These are phyloP conservation scores for Tylopilus cervinicoccineus DNA, from an alignment of 768 basidiomycete genomes.

Conservation along the genomic window DNA sequence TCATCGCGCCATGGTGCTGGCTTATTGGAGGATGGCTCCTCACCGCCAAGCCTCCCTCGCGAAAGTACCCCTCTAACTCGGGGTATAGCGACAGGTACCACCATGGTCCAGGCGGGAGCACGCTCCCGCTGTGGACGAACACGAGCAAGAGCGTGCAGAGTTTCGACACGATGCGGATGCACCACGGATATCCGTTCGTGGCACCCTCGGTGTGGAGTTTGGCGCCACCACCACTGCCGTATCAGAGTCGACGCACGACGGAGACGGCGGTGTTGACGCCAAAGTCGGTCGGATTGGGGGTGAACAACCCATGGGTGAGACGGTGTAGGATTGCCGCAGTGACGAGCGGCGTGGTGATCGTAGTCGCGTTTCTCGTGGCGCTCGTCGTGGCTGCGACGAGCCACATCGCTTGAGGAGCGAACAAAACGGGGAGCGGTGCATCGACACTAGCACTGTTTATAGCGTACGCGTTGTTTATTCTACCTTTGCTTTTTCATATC, in stretches of 20 bases:
- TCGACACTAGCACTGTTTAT: background rate
- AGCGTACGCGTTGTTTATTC: background rate
- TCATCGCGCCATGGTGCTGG: conserved; percentile 71
- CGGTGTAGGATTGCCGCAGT: conserved; percentile 59
- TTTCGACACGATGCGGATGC: conserved; percentile 43
- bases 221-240: conserved; percentile 21
- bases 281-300: conserved; percentile 11
- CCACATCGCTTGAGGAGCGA: background rate
- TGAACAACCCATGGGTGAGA: conserved; percentile 36
- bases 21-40: conserved; percentile 74
- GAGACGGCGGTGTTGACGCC: conserved; percentile 12
- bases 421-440: background rate
- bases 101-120: conserved; percentile 40
- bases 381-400: conserved; percentile 34
- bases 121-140: conserved; percentile 31
- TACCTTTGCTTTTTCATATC: too few relatives aligned
- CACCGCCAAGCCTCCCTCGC: conserved; percentile 14
- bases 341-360: conserved; percentile 50
- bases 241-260: conserved; percentile 17
- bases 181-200: conserved; percentile 55
- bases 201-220: conserved; percentile 42
- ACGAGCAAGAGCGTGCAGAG: conserved; percentile 41
- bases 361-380: conserved; percentile 47
- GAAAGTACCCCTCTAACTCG: background rate
- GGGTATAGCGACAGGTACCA: conserved; percentile 11